Percentiles rank a stretch among this genome's conserved stretches.
phyloP scores from a whole-genome alignment of 257 asterid genomes.

The Anisodus tanguticus region DNA sequence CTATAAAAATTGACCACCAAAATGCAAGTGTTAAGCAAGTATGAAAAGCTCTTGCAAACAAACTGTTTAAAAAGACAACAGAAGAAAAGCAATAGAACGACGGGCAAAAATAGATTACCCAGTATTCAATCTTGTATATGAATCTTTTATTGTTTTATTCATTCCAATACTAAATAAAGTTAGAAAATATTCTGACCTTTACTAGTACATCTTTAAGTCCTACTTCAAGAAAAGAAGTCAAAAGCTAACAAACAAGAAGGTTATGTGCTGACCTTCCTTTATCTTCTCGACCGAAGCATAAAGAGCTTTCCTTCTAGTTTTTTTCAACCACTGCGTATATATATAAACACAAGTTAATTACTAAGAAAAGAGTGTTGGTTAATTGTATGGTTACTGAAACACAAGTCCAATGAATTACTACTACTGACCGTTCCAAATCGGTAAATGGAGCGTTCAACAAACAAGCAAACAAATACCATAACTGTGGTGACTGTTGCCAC shows the following conservation, averaged over 20 bases:
- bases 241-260: too few relatives aligned
- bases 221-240: neutral
- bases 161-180: neutral
- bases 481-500: slow-evolving; percentile 90
- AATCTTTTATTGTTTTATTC: neutral
- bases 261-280: slow-evolving; percentile 62
- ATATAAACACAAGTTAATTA: neutral
- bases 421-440: slow-evolving; percentile 75
- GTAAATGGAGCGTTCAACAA: slow-evolving; percentile 80
- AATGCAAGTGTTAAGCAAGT: neutral
- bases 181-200: neutral
- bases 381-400: neutral
- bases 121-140: neutral
- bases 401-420: neutral
- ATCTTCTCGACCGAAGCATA: slow-evolving; percentile 82
- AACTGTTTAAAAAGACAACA: too few relatives aligned
- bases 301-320: slow-evolving; percentile 83
- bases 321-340: slow-evolving; percentile 76
- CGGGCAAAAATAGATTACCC: neutral
- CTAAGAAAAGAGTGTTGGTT: neutral
- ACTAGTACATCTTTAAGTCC: neutral
- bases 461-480: slow-evolving; percentile 85
- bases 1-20: neutral
- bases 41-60: neutral
- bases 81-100: too few relatives aligned